A percentile compares a stretch with the other conserved stretches of the same genome.
phyloP scores from a whole-genome alignment of 371 early-diverging fungal genomes.

The Umbelopsis sp. region DNA sequence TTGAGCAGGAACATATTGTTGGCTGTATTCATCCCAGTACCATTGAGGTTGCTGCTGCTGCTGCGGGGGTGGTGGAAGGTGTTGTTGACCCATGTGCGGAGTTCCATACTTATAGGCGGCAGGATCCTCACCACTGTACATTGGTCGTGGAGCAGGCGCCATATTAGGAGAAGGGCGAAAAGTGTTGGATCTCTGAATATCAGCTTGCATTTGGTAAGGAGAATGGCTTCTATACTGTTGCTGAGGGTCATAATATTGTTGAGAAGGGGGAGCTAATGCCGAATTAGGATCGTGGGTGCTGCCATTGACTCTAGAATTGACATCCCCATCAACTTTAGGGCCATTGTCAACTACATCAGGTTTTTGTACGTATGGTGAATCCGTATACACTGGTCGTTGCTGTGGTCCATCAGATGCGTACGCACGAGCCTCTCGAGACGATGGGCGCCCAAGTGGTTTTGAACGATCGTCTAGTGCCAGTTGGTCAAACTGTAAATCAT shows the following conservation, averaged over 20 bases:
- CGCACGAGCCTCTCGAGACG: constrained; percentile 12
- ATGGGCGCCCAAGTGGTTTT: not conserved
- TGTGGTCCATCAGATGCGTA: constrained; percentile 15
- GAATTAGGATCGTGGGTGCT: constrained; percentile 18
- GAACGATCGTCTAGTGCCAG: not conserved
- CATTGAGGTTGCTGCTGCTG: constrained; percentile 1
- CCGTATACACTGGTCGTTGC: constrained; percentile 21
- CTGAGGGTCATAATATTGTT: constrained; percentile 24
- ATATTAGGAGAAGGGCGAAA: constrained; percentile 1
- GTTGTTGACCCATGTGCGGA: constrained; percentile 23
- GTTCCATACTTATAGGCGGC: not conserved
- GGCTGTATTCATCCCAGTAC: constrained; percentile 13
- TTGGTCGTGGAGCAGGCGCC: constrained; percentile 2
- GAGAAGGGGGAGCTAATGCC: not conserved
- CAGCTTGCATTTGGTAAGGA: constrained; percentile 14
- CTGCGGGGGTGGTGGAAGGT: not conserved
- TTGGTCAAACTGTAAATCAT: not conserved
- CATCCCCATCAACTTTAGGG: not conserved
- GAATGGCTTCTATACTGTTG: constrained; percentile 23
- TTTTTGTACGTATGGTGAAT: constrained; percentile 23
- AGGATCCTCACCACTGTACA: constrained; percentile 1
- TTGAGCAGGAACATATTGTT: constrained; percentile 16
- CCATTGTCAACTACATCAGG: constrained; percentile 7
- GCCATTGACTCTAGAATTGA: not conserved
- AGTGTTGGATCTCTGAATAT: not conserved